Base-by-base conservation (phyloP, 1,139 yeast genomes). In the Lodderomyces parapsilosis region DNA sequence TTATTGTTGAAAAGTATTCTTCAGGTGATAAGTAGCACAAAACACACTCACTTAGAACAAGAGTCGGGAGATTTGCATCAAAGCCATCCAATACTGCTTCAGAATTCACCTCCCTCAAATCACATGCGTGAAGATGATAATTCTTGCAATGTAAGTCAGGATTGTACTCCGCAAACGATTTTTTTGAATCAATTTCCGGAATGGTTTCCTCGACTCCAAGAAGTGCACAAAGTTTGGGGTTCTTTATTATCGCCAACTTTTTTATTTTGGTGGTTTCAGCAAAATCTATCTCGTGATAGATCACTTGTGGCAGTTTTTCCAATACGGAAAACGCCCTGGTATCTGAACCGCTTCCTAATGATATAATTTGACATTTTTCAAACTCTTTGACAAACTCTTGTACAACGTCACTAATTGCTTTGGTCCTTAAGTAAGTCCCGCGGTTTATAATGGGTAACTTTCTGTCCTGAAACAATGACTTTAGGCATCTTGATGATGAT, bases 321-420 rank as follows among this genome's bases (percentile, higher is more conserved):
- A 86, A 59, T 2, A 81, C 45, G 5, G 68, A 60, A 56, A 88
- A 87, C 6, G 79, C 74, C 46, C 98, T 64, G 1, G 97, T 83
- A 61, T 93, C 99, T n/a, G 95, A 86, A 0, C 99, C 99, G n/a
- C 97, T 88, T 0, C 99, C 99, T 18, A 93, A 63, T 4, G 94
- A 89, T 0, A 93, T 64, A 9, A 93, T 77, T 58, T 90, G 96
- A 39, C 79, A 66, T 7, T 25, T 19, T 1, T 39, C 50, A 43
- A 62, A 60, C 25, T 59, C 58, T 1, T 49, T 48, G 3, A 86
- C 49, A 52, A 86, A 88, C 28, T 61, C 56, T 1, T 71, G 66
- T 1, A 88, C 62, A 1, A 86, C 63, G 13, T 55, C 40, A 54
- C 87, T 85, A 24, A 93, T 80, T 17, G 84, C 72, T 13, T 57